Evolutionary conservation across 176 grass and related monocot genomes (phyloP).

Genomic region (Poa annua): DNA sequence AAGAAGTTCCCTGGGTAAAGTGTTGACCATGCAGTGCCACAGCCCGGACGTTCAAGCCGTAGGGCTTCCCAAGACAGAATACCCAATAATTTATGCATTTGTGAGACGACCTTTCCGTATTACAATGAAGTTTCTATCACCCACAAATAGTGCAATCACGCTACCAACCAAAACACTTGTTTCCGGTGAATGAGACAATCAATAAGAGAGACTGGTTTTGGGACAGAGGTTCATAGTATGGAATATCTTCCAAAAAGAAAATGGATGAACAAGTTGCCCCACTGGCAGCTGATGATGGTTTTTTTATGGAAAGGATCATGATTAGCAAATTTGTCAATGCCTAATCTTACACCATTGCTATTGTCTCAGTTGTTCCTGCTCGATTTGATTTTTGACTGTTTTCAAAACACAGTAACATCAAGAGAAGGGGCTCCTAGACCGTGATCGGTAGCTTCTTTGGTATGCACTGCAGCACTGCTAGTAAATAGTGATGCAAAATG

Average conservation of each 20-base stretch:
- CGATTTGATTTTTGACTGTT: background rate
- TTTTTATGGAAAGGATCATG: constrained; percentile 21
- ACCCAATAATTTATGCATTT: background rate
- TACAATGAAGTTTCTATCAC: background rate
- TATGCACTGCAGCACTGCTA: background rate
- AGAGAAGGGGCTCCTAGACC: background rate
- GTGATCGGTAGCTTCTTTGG: too few relatives aligned
- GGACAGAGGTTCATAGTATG: background rate
- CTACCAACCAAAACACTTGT: background rate
- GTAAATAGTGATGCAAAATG: constrained; percentile 15
- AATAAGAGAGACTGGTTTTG: background rate
- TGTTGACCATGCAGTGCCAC: background rate
- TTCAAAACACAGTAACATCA: background rate
- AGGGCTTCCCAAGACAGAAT: background rate
- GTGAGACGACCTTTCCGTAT: background rate
- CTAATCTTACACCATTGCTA: background rate
- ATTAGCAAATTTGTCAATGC: background rate
- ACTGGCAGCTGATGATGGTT: background rate
- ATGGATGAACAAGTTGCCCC: background rate
- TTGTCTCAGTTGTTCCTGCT: background rate
- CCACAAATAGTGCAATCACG: background rate
- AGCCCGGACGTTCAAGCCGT: too few relatives aligned
- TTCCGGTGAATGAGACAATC: background rate
- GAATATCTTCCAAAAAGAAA: background rate
- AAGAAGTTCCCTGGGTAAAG: background rate